Conservation (phyloP, 2,329 filamentous ascomycete genomes). For the Epichloe aotearoae region DNA sequence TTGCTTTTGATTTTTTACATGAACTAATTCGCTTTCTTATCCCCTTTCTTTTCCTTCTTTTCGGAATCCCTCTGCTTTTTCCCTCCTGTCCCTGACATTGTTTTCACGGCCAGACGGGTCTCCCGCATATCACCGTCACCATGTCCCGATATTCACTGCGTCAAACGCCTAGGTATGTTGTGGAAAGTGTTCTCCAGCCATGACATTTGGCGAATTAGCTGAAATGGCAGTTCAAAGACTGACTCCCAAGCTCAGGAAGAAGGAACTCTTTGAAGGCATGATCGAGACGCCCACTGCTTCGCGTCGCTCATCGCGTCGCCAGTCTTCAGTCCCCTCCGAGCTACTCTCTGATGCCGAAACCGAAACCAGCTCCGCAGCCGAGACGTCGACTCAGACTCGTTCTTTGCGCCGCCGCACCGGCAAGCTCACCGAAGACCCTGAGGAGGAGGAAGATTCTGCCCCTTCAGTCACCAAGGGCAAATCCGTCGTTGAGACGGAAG, state of each 20-base stretch:
- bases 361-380: conserved; percentile 35
- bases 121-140: neutral
- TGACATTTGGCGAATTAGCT: neutral
- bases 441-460: conserved; percentile 27
- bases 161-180: conserved; percentile 17
- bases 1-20: neutral
- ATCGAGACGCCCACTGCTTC: conserved; percentile 36
- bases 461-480: conserved; percentile 21
- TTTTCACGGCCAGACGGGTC: neutral
- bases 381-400: conserved; percentile 23
- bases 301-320: conserved; percentile 34
- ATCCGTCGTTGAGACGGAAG: conserved; percentile 11
- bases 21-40: neutral
- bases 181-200: neutral
- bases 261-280: conserved; percentile 49
- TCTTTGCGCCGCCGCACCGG: conserved; percentile 31
- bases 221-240: neutral
- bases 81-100: neutral
- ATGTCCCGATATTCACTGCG: conserved; percentile 19
- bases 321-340: conserved; percentile 33
- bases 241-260: conserved; percentile 32
- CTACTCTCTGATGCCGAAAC: conserved; percentile 31
- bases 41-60: neutral
- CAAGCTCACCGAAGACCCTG: conserved; percentile 38
- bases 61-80: neutral